Conservation (phyloP, 371 early-diverging fungal species). For the Saksenaea vasiformis region DNA sequence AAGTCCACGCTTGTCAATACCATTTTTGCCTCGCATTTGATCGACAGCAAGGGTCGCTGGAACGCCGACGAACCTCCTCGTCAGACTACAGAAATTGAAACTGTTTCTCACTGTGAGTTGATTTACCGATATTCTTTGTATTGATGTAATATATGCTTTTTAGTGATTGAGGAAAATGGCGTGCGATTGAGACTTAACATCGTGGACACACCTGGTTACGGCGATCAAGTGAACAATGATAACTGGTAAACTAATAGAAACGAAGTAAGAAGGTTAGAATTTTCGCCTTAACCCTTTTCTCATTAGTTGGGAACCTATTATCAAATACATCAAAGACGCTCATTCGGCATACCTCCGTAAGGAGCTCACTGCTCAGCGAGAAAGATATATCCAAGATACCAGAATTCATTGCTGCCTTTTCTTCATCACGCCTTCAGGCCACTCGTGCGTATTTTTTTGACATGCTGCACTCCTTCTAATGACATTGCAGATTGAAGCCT, state of each 20-base stretch:
- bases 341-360: conserved; percentile 85
- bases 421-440: conserved; percentile 73
- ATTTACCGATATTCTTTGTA: neutral
- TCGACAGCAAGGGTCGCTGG: conserved; percentile 79
- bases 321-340: conserved; percentile 90
- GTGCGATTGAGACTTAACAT: conserved; percentile 79
- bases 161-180: conserved; percentile 80
- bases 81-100: conserved; percentile 85
- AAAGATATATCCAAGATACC: conserved; percentile 79
- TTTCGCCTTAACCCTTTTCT: neutral
- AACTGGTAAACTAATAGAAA: conserved; percentile 57
- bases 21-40: conserved; percentile 78
- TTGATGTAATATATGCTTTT: neutral
- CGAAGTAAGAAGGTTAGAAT: neutral
- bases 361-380: conserved; percentile 81
- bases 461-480: neutral
- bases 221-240: conserved; percentile 85
- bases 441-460: conserved; percentile 47
- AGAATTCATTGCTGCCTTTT: conserved; percentile 79
- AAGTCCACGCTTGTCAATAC: conserved; percentile 98
- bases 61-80: conserved; percentile 71
- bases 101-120: conserved; percentile 70
- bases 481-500: conserved; percentile 63
- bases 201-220: conserved; percentile 78
- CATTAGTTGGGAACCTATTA: conserved; percentile 79